These are phyloP conservation scores for Lodderomyces metapsilosis DNA, from an alignment of 1,139 yeast genomes.

Conservation along the genomic window DNA sequence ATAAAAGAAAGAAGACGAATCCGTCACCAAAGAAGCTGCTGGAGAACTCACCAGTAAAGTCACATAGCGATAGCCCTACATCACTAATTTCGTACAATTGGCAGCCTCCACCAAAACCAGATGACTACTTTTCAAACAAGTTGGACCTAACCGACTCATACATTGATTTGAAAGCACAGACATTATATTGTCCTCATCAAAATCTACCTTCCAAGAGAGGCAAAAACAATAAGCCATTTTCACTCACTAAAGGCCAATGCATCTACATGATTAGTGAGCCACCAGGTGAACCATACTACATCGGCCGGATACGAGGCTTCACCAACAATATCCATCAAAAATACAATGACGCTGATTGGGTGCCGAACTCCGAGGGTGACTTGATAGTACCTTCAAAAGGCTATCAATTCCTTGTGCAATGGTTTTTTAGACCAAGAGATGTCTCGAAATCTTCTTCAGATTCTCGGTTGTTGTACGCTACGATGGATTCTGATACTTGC, in stretches of 20 bases:
- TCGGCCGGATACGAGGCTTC: conserved; percentile 84
- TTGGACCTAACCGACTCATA: conserved; percentile 36
- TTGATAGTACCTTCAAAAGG: conserved; percentile 40
- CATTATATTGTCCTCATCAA: conserved; percentile 37
- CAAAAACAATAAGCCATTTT: conserved; percentile 16
- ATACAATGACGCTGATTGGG: background rate
- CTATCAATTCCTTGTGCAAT: conserved; percentile 70
- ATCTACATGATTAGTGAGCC: conserved; percentile 90
- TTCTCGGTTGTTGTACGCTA: conserved; percentile 74
- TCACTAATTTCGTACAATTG: conserved; percentile 34
- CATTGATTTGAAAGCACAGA: conserved; percentile 30
- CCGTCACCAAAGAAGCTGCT: conserved; percentile 2
- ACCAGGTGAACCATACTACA: conserved; percentile 91
- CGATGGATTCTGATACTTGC: conserved; percentile 85
- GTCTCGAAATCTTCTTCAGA: conserved; percentile 67
- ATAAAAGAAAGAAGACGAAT: background rate
- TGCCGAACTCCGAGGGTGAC: conserved; percentile 4
- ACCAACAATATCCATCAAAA: conserved; percentile 31
- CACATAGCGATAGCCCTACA: conserved; percentile 3
- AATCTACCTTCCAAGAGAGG: conserved; percentile 12
- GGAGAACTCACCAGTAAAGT: background rate
- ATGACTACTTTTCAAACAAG: conserved; percentile 38
- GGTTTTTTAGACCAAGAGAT: conserved; percentile 92
- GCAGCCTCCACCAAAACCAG: conserved; percentile 34
- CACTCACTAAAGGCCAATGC: conserved; percentile 55